Percentiles rank a stretch among this genome's conserved stretches.
phyloP scores from a whole-genome alignment of 805 yeast species.

The Pichia deserticola region DNA sequence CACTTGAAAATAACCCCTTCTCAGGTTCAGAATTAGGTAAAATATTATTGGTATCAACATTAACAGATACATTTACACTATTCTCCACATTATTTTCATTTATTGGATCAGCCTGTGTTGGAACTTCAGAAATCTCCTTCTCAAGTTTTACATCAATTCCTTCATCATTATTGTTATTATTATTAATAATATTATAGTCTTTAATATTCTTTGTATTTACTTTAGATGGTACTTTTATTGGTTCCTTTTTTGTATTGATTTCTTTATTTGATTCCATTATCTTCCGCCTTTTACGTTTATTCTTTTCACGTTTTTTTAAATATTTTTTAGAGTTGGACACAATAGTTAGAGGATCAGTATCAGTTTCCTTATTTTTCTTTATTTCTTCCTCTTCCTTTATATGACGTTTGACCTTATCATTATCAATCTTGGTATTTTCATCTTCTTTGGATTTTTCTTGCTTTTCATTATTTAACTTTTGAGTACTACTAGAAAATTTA shows the following conservation, averaged over 20 bases:
- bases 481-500: no score
- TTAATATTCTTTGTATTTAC: no score
- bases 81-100: slow-evolving; percentile 3
- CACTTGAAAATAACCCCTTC: no score
- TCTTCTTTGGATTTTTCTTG: neutral
- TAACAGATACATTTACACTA: neutral
- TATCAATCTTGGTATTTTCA: neutral
- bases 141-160: no score
- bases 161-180: no score
- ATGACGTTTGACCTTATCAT: no score
- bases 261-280: no score
- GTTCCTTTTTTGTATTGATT: no score
- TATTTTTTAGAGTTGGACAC: neutral
- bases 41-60: neutral
- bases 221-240: no score
- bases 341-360: neutral
- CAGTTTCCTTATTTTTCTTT: neutral
- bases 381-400: neutral
- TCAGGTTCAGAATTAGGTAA: neutral
- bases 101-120: slow-evolving; percentile 10
- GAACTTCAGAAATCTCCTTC: slow-evolving; percentile 6
- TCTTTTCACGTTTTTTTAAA: neutral
- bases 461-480: neutral
- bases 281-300: neutral
- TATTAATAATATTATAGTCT: neutral